phyloP scores from a whole-genome alignment of 345 rosid genomes.

The Litchi chinensis region DNA sequence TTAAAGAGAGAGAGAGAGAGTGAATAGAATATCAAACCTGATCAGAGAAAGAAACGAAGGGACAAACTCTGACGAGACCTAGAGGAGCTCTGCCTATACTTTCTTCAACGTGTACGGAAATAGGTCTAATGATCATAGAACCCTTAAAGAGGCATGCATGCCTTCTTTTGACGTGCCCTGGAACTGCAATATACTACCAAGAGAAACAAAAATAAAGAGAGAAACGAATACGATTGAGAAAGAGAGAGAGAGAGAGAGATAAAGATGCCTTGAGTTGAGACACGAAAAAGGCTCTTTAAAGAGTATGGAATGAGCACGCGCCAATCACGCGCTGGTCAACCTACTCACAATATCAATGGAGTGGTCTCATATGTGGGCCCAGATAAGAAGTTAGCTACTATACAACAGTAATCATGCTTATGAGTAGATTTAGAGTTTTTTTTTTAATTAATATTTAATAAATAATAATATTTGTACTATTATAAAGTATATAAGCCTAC shows the following conservation, averaged over 20 bases:
- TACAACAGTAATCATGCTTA: too few species aligned
- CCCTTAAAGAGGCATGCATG: conserved; percentile 23
- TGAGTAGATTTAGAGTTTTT: too few species aligned
- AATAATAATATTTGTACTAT: too few species aligned
- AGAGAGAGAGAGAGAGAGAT: too few species aligned
- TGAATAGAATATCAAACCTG: background rate
- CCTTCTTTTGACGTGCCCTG: conserved; percentile 27
- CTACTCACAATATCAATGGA: background rate
- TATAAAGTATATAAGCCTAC: too few species aligned
- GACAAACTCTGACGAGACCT: conserved; percentile 31
- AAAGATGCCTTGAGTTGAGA: background rate
- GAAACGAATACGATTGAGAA: too few species aligned
- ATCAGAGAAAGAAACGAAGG: background rate
- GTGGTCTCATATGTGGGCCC: background rate
- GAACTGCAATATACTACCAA: background rate
- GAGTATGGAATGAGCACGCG: background rate
- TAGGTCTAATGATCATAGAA: conserved; percentile 10
- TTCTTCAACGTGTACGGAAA: conserved; percentile 11
- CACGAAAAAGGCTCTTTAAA: background rate
- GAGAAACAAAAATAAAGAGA: background rate
- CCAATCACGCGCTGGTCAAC: background rate
- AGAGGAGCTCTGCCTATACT: background rate
- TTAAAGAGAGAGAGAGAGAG: conserved; percentile 5
- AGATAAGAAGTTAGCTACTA: too few species aligned
- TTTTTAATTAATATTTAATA: too few species aligned